Evolutionary conservation across 306 rosid genomes (phyloP).

Genomic region (Cicer judaicum): DNA sequence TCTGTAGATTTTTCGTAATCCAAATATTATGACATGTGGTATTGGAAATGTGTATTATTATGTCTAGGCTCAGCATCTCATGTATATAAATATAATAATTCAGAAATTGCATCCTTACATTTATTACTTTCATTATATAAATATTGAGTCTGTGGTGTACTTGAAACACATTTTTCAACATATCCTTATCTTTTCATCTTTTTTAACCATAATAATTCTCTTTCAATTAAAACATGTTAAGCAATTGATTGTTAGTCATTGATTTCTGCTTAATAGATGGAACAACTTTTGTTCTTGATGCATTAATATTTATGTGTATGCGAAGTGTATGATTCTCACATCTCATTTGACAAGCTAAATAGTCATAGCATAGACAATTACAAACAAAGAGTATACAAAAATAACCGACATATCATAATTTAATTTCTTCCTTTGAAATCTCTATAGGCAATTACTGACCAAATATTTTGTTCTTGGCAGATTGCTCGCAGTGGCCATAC

Average conservation of each 20-base stretch:
- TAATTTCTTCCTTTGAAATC: conserved; percentile 22
- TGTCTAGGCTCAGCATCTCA: not conserved
- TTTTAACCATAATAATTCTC: not conserved
- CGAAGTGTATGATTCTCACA: not conserved
- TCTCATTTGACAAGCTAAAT: not conserved
- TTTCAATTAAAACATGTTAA: conserved; percentile 4
- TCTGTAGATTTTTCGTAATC: conserved; percentile 9
- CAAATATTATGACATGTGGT: conserved; percentile 9
- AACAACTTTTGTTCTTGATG: not conserved
- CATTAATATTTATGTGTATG: conserved; percentile 24
- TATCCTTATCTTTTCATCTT: not conserved
- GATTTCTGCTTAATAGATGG: too few species aligned
- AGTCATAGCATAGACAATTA: not conserved
- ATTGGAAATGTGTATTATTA: not conserved
- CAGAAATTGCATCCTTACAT: conserved; percentile 3
- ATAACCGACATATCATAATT: not conserved
- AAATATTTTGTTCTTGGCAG: conserved; percentile 54
- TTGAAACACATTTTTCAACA: conserved; percentile 6
- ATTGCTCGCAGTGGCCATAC: conserved; percentile 92
- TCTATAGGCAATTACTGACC: conserved; percentile 34
- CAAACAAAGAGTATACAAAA: not conserved
- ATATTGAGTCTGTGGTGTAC: conserved; percentile 13
- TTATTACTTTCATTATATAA: conserved; percentile 1
- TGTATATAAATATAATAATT: not conserved
- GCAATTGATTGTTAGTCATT: too few species aligned